A percentile compares a stretch with the other conserved stretches of the same genome.
Evolutionary conservation across 768 basidiomycete genomes (phyloP).

Genomic region (Leccinellum albellum): DNA sequence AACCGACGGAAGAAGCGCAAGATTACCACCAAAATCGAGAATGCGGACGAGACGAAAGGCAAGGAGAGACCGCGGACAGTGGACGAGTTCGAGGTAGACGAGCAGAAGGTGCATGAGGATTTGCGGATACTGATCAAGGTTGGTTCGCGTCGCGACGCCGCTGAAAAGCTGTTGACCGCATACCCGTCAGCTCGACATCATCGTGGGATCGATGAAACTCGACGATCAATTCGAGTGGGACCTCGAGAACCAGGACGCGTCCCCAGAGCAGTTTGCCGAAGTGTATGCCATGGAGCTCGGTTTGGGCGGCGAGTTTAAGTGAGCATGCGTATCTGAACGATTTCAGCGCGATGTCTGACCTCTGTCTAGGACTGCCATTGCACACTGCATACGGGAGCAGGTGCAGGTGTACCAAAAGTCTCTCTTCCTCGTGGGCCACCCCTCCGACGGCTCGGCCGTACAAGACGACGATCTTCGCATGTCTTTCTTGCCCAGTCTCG

Average conservation of each 20-base stretch:
- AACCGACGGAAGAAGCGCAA: slow-evolving; percentile 43
- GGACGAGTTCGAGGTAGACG: slow-evolving; percentile 65
- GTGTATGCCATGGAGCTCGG: slow-evolving; percentile 85
- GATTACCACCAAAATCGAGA: slow-evolving; percentile 30
- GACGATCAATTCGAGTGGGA: slow-evolving; percentile 99
- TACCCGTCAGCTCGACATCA: slow-evolving; percentile 77
- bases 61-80: slow-evolving; percentile 49
- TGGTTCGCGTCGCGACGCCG: slow-evolving; percentile 17
- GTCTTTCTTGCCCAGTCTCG: slow-evolving; percentile 82
- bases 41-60: slow-evolving; percentile 20
- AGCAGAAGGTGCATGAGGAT: slow-evolving; percentile 70
- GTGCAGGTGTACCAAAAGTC: slow-evolving; percentile 89
- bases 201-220: slow-evolving; percentile 87
- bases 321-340: slow-evolving; percentile 23
- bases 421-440: slow-evolving; percentile 84
- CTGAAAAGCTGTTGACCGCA: slow-evolving; percentile 5
- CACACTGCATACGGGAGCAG: slow-evolving; percentile 95
- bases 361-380: slow-evolving; percentile 78
- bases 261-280: slow-evolving; percentile 91
- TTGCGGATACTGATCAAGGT: slow-evolving; percentile 93
- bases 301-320: slow-evolving; percentile 90
- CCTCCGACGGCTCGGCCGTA: slow-evolving; percentile 71
- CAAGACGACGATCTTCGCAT: slow-evolving; percentile 89
- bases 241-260: slow-evolving; percentile 70
- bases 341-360: slow-evolving; percentile 9